Conservation (phyloP, 2,329 filamentous ascomycete genomes). For the Volutella citrinella region DNA sequence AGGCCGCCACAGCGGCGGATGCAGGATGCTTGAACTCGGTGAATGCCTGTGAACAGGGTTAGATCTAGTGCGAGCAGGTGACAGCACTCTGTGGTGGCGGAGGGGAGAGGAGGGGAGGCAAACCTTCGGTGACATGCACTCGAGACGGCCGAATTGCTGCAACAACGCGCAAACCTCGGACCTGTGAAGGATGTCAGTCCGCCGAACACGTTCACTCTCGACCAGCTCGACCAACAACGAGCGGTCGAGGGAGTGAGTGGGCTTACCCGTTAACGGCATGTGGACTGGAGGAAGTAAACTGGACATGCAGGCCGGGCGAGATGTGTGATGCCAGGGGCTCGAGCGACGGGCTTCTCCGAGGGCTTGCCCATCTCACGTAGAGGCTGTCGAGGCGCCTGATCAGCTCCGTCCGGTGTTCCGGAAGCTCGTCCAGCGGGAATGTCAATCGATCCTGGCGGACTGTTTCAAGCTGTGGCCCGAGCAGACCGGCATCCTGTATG, state of each 20-base stretch:
- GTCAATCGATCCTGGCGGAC: constrained; percentile 79
- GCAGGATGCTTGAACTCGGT: constrained; percentile 42
- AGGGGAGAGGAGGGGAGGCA: background rate
- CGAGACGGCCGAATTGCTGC: constrained; percentile 54
- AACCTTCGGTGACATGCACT: constrained; percentile 45
- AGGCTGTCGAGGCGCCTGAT: constrained; percentile 67
- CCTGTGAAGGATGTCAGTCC: constrained; percentile 27
- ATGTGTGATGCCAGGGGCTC: constrained; percentile 73
- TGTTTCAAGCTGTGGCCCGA: constrained; percentile 56
- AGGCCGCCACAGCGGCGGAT: constrained; percentile 45
- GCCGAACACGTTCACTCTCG: no score
- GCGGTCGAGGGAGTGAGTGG: no score
- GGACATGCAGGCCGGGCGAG: constrained; percentile 78
- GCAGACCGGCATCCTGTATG: constrained; percentile 54
- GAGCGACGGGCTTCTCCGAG: constrained; percentile 52
- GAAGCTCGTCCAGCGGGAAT: constrained; percentile 69
- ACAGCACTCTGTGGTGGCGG: background rate
- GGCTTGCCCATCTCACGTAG: constrained; percentile 75
- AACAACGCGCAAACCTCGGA: constrained; percentile 56
- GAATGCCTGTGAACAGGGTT: constrained; percentile 51
- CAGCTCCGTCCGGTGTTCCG: constrained; percentile 59
- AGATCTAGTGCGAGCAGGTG: no score
- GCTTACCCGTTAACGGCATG: no score
- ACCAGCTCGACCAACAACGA: no score
- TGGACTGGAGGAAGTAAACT: no score